Percentiles rank a stretch among this genome's conserved stretches.
phyloP scores from a whole-genome alignment of 805 yeast species.

The Kuraishia hungarica region DNA sequence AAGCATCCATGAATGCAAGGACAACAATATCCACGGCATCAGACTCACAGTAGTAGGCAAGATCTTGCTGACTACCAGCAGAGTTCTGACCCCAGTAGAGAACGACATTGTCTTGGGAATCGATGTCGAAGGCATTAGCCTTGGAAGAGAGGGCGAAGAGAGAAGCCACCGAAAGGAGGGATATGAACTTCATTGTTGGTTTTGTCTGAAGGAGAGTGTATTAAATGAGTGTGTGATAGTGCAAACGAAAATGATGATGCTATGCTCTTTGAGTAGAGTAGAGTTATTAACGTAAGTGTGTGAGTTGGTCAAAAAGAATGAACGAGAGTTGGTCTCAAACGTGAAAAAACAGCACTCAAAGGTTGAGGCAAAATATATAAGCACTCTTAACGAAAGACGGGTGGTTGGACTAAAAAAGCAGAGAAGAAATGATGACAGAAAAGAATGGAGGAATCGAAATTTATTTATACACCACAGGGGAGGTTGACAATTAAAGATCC shows the following conservation, averaged over 20 bases:
- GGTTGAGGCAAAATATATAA: too few species aligned
- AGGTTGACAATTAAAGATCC: not conserved
- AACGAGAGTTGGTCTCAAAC: not conserved
- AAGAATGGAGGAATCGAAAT: not conserved
- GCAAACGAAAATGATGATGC: not conserved
- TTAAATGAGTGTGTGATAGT: not conserved
- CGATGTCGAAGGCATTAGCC: conserved; percentile 20
- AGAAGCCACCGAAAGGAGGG: not conserved
- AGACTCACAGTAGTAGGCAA: conserved; percentile 55
- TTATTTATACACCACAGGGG: not conserved
- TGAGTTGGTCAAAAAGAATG: not conserved
- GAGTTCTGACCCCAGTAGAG: conserved; percentile 89
- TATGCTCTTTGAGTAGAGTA: not conserved
- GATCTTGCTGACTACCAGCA: conserved; percentile 43
- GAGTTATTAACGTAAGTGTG: not conserved
- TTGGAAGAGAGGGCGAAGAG: conserved; percentile 7
- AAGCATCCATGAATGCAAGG: conserved; percentile 59
- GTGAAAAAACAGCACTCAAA: not conserved
- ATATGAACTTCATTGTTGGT: not conserved
- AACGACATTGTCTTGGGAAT: conserved; percentile 52
- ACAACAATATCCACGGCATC: conserved; percentile 65
- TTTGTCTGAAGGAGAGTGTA: not conserved
- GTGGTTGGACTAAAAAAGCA: not conserved
- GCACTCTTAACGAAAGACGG: not conserved
- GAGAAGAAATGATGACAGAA: not conserved